phyloP scores from a whole-genome alignment of 129 eudicot species.

The Artemisia argyi region DNA sequence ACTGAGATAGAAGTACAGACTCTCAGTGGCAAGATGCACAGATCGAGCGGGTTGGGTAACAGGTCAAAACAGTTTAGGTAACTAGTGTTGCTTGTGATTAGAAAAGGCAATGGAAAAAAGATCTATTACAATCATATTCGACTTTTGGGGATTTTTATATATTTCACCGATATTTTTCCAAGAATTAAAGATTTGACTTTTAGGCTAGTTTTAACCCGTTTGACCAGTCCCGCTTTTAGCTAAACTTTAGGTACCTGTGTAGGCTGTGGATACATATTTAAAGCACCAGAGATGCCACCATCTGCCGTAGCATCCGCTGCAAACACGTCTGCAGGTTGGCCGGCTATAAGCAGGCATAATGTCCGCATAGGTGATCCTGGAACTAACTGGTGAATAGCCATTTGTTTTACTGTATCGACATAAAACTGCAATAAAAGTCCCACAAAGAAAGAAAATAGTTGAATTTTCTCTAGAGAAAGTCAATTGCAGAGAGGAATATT shows the following conservation, averaged over 20 bases:
- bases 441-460: background rate
- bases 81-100: background rate
- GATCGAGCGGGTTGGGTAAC: background rate
- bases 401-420: slow-evolving; percentile 81
- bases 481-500: background rate
- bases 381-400: slow-evolving; percentile 82
- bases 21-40: too few relatives aligned
- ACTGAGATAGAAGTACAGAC: background rate
- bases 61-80: slow-evolving; percentile 2
- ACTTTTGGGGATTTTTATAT: too few relatives aligned
- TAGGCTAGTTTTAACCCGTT: too few relatives aligned
- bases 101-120: too few relatives aligned
- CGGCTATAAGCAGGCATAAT: slow-evolving; percentile 89
- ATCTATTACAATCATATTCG: too few relatives aligned
- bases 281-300: slow-evolving; percentile 42
- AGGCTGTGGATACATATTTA: slow-evolving; percentile 32
- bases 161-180: too few relatives aligned
- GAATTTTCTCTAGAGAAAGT: slow-evolving; percentile 1
- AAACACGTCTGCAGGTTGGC: slow-evolving; percentile 90
- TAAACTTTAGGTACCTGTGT: slow-evolving; percentile 51
- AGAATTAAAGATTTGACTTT: too few relatives aligned
- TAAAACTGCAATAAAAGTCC: slow-evolving; percentile 60
- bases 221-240: background rate
- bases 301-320: slow-evolving; percentile 41
- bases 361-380: slow-evolving; percentile 95